Base-by-base conservation (phyloP, 1,284 basidiomycete species). In the Tylopilus sp. region DNA sequence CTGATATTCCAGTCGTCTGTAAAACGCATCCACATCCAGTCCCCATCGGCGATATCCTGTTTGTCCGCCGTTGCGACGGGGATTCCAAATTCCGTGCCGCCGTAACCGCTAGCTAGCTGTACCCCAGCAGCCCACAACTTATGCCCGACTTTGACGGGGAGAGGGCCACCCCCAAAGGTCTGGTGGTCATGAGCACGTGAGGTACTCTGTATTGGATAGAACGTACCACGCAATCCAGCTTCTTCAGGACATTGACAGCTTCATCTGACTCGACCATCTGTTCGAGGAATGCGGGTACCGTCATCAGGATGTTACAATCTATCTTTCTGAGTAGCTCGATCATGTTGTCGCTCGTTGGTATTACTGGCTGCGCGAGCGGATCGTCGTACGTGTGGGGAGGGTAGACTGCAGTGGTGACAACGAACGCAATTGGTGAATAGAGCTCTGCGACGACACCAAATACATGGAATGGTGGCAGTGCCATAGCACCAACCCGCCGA, bases 71-170 rank as follows among this genome's bases (percentile, higher is more conserved):
- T 37, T 8, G 53, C 22, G 1, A 39, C 42, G 17, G 42, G 26
- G 24, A 48, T 31, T 19, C 53, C 53, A 36, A 29, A 55, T n/a
- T 54, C 53, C 7, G 53, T 54, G n/a, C 26, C 37, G 19, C 53
- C 53, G n/a, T 28, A 55, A 10, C 53, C 53, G 2, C 28, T 56
- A 1, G 7, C 41, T 7, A 55, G 4, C 2, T 20, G 53, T 13
- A 55, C 53, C 4, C 53, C 53, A 1, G 45, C 41, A 4, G 40
- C 53, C 6, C 32, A 50, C 11, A 55, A 39, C 5, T 14, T n/a
- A 10, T 55, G 9, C 19, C 53, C 53, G 13, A 29, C 28, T 9
- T 56, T 55, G 10, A 43, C 14, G 7, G 53, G 32, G 11, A 55
- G 15, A 3, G 53, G 45, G 10, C 44, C 53, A 24, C 53, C 53